Evolutionary conservation across 2,329 filamentous ascomycete genomes (phyloP).

Genomic region (Xylaria sp.): DNA sequence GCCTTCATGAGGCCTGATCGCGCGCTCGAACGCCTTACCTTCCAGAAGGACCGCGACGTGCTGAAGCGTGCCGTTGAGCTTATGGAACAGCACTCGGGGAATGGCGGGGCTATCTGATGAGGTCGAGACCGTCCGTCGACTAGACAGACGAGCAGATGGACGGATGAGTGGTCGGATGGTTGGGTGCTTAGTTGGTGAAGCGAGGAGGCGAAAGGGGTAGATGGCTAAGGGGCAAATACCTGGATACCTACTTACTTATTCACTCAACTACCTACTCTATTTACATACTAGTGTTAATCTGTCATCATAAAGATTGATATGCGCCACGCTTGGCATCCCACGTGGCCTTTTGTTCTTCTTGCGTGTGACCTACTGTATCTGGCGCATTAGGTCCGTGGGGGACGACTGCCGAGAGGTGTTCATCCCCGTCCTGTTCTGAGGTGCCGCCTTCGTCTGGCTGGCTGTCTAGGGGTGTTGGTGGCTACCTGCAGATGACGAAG

Average conservation of each 20-base stretch:
- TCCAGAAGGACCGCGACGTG: constrained; percentile 47
- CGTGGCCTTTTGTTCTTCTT: background rate
- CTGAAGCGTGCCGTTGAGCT: constrained; percentile 45
- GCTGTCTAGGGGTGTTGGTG: background rate
- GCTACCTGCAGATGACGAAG: constrained; percentile 9
- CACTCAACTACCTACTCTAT: background rate
- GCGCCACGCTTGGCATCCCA: background rate
- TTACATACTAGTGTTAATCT: background rate
- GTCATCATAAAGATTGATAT: background rate
- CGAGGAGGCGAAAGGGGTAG: background rate
- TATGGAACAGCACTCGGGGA: constrained; percentile 30
- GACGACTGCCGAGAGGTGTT: background rate
- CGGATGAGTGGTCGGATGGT: too few species aligned
- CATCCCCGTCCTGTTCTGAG: background rate
- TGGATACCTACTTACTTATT: background rate
- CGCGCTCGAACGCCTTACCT: constrained; percentile 45
- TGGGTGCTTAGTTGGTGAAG: background rate
- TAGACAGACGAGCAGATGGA: background rate
- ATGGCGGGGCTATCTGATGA: background rate
- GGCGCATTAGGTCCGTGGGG: constrained; percentile 1
- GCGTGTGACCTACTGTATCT: background rate
- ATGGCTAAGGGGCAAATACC: background rate
- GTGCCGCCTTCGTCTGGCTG: background rate
- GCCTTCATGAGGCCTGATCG: constrained; percentile 40
- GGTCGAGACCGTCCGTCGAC: background rate